Evolutionary conservation across 306 rosid species (phyloP), one percentile per base, ranked within the genome.

Genomic region (Fragaria ananassa): DNA sequence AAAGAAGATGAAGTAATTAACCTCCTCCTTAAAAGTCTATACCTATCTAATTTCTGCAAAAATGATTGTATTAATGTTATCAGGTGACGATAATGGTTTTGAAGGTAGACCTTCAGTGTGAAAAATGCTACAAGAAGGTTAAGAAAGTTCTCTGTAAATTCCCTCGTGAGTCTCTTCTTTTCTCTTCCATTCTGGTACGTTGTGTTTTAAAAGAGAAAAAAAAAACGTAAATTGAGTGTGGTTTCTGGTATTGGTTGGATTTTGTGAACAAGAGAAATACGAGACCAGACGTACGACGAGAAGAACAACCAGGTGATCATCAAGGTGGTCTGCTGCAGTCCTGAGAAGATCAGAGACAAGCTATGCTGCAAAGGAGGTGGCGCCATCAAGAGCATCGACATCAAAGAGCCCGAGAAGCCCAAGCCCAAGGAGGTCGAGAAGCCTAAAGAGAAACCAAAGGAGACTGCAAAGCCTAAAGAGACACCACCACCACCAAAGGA

Each of bases 231-330:
- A 74, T 73, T 82, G 74, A 85, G 85, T 81, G 70, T 81, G 72
- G 4, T 50, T 54, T 88, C 35, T 78, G 67, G 46, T 79, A 72
- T 74, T 75, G 61, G 64, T 8, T 75, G 60, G 64, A 12, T 71
- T 79, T 81, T 87, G 11, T 76, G 87, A 84, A 88, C 90, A 80
- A 83, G 63, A 95, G 98, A 94, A 86, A 90, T 94, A 85, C 94
- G 87, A 83, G 93, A 84, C 82, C 91, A 88, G 82, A 51, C 29
- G 18, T 91, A 76, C 76, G 86, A 87, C 18, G 90, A 91, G 42
- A 89, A 91, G 81, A 67, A 79, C 6, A 88, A 86, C 79, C 49
- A 10, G 0, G 96, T 94, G 84, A 1, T 15, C 3, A 88, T 91
- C 84, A 90, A 71, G 35, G 98, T 94, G 68, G 89, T 88, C 0